Evolutionary conservation across 2,329 filamentous ascomycete species (phyloP).

Genomic region (Fusarium sp.): DNA sequence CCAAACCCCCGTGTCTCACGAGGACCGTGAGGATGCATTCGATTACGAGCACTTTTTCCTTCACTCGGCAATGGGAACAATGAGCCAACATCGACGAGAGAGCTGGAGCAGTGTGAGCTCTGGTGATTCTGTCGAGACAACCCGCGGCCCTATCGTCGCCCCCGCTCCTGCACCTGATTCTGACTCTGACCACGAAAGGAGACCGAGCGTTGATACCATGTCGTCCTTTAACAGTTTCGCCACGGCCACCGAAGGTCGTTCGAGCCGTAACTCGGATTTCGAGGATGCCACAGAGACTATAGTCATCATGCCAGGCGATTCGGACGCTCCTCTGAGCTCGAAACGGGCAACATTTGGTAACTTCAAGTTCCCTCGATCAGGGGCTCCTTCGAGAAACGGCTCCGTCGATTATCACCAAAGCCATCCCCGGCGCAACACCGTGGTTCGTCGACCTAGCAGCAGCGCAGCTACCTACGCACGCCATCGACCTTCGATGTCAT

Average conservation of each 20-base stretch:
- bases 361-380: constrained; percentile 41
- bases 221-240: constrained; percentile 67
- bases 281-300: constrained; percentile 34
- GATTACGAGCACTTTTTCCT: constrained; percentile 97
- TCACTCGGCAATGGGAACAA: constrained; percentile 88
- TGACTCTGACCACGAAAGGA: constrained; percentile 47
- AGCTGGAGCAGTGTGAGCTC: constrained; percentile 68
- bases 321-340: constrained; percentile 35
- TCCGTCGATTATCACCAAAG: constrained; percentile 44
- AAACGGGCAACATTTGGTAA: constrained; percentile 45
- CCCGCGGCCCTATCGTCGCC: constrained; percentile 57
- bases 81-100: constrained; percentile 60
- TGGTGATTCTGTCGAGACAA: constrained; percentile 71
- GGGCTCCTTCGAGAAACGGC: constrained; percentile 32
- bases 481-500: constrained; percentile 64
- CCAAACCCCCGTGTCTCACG: constrained; percentile 77
- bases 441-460: constrained; percentile 55
- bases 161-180: constrained; percentile 5
- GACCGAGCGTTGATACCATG: constrained; percentile 62
- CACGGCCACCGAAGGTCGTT: constrained; percentile 65
- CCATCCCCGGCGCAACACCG: constrained; percentile 48
- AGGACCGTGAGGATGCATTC: constrained; percentile 94
- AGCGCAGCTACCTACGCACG: constrained; percentile 30
- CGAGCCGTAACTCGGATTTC: constrained; percentile 52
- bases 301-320: constrained; percentile 37